These are phyloP conservation scores for Brassica cretica DNA, from an alignment of 345 rosid genomes.

Conservation along the genomic window DNA sequence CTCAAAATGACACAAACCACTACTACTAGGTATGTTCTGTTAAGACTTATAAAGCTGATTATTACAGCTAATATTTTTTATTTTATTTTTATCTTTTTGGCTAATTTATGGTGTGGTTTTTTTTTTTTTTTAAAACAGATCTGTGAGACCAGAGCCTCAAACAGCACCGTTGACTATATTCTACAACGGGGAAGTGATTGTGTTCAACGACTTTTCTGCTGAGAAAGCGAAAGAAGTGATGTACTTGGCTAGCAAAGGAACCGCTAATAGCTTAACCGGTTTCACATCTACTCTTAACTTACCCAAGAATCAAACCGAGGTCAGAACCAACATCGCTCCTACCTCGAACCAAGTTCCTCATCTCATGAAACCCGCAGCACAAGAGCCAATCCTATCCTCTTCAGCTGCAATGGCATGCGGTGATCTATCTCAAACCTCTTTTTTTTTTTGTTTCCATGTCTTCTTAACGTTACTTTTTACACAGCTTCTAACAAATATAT, in stretches of 20 bases:
- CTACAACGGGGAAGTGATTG: conserved; percentile 77
- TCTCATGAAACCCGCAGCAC: conserved; percentile 40
- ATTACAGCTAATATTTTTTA: not conserved
- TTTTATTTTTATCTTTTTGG: not conserved
- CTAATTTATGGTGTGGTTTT: conserved; percentile 5
- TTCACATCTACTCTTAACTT: conserved; percentile 35
- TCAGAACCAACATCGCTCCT: conserved; percentile 28
- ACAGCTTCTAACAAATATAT: not conserved
- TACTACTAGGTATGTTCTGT: conserved; percentile 40
- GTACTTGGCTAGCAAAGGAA: conserved; percentile 57
- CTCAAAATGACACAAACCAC: conserved; percentile 35
- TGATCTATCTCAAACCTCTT: conserved; percentile 33
- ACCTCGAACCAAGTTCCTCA: conserved; percentile 35
- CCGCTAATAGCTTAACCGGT: conserved; percentile 39
- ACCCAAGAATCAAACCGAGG: conserved; percentile 37
- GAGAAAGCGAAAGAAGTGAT: conserved; percentile 82
- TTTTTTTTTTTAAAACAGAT: conserved; percentile 26
- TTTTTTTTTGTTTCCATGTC: not conserved
- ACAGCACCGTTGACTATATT: conserved; percentile 79
- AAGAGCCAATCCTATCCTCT: conserved; percentile 42
- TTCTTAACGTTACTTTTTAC: not conserved
- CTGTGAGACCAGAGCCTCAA: conserved; percentile 42
- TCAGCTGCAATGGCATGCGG: conserved; percentile 52
- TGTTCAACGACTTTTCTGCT: conserved; percentile 68
- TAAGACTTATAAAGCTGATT: not conserved